Evolutionary conservation across 2,329 filamentous ascomycete genomes (phyloP), one percentile per base, ranked within the genome.

Genomic region (Lasiodiplodia theobromae): DNA sequence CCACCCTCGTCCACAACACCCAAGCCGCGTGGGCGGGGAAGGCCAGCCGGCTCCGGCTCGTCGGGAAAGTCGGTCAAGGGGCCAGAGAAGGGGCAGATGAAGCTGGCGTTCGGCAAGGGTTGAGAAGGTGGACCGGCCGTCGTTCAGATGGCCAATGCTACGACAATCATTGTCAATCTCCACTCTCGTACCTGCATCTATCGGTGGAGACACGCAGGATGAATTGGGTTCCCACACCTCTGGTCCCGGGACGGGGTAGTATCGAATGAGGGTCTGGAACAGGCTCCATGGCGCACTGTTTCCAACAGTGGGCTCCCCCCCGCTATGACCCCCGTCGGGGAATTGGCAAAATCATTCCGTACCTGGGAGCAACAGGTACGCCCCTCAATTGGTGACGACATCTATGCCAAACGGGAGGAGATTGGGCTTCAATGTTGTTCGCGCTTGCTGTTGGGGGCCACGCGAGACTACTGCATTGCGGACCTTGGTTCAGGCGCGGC

Each of bases 31-130:
- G 69, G 49, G 37, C 74, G 81, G 28, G 80, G 81, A 12, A 73
- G 81, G 54, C 80, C 81, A 18, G 72, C 79, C 16, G 77, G 71
- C 53, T 52, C 44, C 44, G 44, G 44, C 44, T 47, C 62, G 71
- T 60, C 40, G 31, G 53, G 68, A 28, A 63, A 68, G 47, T 71
- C 70, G 23, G 70, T 70, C 10, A 72, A 71, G 10, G 72, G 74
- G 2, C 73, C 74, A 5, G 81, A 82, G 70, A 84, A 82, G 68
- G 82, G 82, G 0, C 82, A 84, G 74, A 81, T 76, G 57, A 82
- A 75, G 71, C 71, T 84, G 69, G 79, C 78, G 16, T 84, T 84
- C 77, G 81, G 81, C 38, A 71, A 67, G 52, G 66, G 67, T n/a
- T 71, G 69, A 69, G 40, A 16, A 3, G 47, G 28, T 14, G 44